Evolutionary conservation across 768 basidiomycete genomes (phyloP).

Genomic region (Termitomyces sp.): DNA sequence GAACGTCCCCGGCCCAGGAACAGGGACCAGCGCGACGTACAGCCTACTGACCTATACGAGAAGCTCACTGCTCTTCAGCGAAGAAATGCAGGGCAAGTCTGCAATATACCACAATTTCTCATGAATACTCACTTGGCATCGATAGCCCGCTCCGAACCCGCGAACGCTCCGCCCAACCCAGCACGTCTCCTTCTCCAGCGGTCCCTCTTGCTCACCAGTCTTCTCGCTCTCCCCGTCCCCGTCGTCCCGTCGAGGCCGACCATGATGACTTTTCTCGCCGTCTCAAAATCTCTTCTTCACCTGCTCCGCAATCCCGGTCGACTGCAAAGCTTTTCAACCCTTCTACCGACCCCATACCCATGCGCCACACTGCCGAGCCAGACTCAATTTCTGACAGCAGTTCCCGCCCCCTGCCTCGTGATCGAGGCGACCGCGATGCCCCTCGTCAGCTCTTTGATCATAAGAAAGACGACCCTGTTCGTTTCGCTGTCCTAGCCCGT

Average conservation of each 20-base stretch:
- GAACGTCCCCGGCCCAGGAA: slow-evolving; percentile 30
- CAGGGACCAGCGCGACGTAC: slow-evolving; percentile 36
- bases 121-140: neutral
- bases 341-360: slow-evolving; percentile 61
- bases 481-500: slow-evolving; percentile 67
- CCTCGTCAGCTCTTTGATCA: slow-evolving; percentile 80
- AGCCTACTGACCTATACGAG: slow-evolving; percentile 50
- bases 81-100: slow-evolving; percentile 54
- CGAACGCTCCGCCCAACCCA: slow-evolving; percentile 20
- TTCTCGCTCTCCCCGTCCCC: slow-evolving; percentile 21
- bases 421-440: slow-evolving; percentile 26
- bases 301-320: slow-evolving; percentile 31
- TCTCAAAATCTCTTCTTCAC: slow-evolving; percentile 60
- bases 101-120: neutral
- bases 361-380: slow-evolving; percentile 59
- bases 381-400: slow-evolving; percentile 62
- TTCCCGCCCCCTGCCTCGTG: slow-evolving; percentile 31
- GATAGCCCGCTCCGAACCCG: neutral
- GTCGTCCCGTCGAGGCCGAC: slow-evolving; percentile 45
- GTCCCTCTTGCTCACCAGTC: slow-evolving; percentile 14
- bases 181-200: slow-evolving; percentile 21
- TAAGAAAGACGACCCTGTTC: slow-evolving; percentile 85
- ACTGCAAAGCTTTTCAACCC: slow-evolving; percentile 67
- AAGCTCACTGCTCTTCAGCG: slow-evolving; percentile 66
- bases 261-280: slow-evolving; percentile 70